Base-by-base conservation (phyloP, 345 rosid genomes). In the Laguncularia racemosa region DNA sequence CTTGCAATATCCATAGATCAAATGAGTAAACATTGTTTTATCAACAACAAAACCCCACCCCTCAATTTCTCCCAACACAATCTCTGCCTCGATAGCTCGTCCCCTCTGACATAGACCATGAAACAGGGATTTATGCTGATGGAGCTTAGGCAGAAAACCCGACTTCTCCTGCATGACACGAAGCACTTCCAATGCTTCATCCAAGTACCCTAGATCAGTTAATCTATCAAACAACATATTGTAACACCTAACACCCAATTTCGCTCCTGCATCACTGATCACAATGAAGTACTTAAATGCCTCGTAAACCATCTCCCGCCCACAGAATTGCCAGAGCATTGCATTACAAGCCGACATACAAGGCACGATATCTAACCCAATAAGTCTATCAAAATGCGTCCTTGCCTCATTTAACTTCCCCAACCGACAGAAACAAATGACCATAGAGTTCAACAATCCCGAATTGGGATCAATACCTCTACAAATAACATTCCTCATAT, bases 21-120 rank as follows among this genome's bases (percentile, higher is more conserved):
- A 55, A 18, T 70, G 74, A 63, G 84, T 81, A 62, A 81, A 76
- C 89, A 83, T 84, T 20, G 58, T 62, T 66, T 58, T 76, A 57
- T 84, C 83, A 14, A 79, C 74, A 72, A 62, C 79, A 64, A 77
- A 75, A 40, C 86, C 84, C 1, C 52, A 74, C 14, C 71, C 62
- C 70, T 82, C 92, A 58, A 82, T 81, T 63, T 84, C 80, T 61
- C 70, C 63, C 53, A 72, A 74, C 44, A 84, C 20, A 9, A 62
- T 68, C 76, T 82, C 87, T 0, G 91, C 89, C 73, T 76, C 80
- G 46, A 66, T 18, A 52, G 60, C 58, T 55, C 74, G 63, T 13
- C 85, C 83, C 64, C 66, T 70, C 60, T 68, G 69, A 68, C 89
- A 88, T 68, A 82, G 67, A 26, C 85, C 81, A 64, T 78, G 83